phyloP scores from a whole-genome alignment of 192 early-diverging fungal species.

The Spinellus fusiger region DNA sequence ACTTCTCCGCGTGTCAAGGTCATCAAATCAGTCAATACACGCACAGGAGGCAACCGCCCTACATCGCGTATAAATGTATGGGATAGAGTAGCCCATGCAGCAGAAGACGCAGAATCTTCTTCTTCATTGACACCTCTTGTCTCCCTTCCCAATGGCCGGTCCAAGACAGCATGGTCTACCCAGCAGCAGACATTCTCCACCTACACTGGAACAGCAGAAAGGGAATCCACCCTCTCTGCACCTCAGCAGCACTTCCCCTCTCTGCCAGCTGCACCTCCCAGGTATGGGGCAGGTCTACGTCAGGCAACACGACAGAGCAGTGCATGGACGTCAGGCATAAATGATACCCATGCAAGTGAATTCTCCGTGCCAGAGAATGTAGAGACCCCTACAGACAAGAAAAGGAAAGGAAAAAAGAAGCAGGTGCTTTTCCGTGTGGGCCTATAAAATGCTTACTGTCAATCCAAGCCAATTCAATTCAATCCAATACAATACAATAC shows the following conservation, averaged over 20 bases:
- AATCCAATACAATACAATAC: too few species aligned
- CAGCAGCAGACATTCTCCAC: slow-evolving; percentile 16
- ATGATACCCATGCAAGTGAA: not conserved
- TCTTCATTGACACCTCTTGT: slow-evolving; percentile 19
- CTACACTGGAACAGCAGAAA: too few species aligned
- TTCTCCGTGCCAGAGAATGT: slow-evolving; percentile 22
- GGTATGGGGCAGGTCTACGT: not conserved
- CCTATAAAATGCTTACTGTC: too few species aligned
- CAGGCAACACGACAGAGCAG: not conserved
- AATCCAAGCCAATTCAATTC: too few species aligned
- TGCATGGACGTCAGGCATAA: slow-evolving; percentile 1
- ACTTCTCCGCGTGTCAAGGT: slow-evolving; percentile 59
- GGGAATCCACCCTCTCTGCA: not conserved
- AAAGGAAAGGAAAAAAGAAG: slow-evolving; percentile 61
- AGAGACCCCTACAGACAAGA: slow-evolving; percentile 27
- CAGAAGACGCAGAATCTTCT: slow-evolving; percentile 26
- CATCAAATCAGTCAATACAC: slow-evolving; percentile 59
- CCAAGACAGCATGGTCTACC: slow-evolving; percentile 30
- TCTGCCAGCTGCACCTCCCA: slow-evolving; percentile 16
- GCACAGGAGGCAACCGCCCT: slow-evolving; percentile 36
- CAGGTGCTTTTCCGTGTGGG: slow-evolving; percentile 64
- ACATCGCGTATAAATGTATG: slow-evolving; percentile 37
- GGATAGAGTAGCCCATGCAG: slow-evolving; percentile 42
- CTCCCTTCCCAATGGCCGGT: slow-evolving; percentile 6
- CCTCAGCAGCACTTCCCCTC: slow-evolving; percentile 25